These are phyloP conservation scores for Aspergillus texensis DNA, from an alignment of 2,329 filamentous ascomycete species.

Conservation along the genomic window DNA sequence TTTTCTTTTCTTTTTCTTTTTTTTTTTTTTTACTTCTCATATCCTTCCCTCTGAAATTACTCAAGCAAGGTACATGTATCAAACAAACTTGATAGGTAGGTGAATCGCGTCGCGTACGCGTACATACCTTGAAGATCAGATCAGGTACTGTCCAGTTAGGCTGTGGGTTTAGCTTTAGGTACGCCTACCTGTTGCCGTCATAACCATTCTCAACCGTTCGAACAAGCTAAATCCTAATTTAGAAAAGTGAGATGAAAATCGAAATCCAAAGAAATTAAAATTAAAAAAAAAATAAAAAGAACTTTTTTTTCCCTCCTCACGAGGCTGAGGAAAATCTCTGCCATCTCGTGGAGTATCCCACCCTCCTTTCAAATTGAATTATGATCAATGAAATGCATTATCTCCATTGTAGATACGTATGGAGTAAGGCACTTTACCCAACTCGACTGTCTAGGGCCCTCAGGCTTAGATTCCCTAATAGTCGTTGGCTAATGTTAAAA, in stretches of 20 bases:
- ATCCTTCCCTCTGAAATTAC: background rate
- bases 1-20: background rate
- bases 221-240: background rate
- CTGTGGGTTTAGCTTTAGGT: constrained; percentile 1
- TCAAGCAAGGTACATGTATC: background rate
- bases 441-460: background rate
- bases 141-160: background rate
- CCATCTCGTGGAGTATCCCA: constrained; percentile 4
- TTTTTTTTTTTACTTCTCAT: background rate
- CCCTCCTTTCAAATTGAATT: background rate
- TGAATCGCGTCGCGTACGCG: constrained; percentile 24
- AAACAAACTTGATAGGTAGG: background rate
- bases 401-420: background rate
- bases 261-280: background rate
- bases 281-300: background rate
- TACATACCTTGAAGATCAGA: constrained; percentile 3
- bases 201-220: background rate
- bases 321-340: constrained; percentile 9
- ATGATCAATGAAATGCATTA: background rate
- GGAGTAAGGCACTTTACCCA: background rate
- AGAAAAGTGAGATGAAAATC: background rate
- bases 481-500: background rate
- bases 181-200: background rate
- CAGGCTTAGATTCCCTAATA: background rate
- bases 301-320: background rate